These are phyloP conservation scores for Lignosus rhinocerotis DNA, from an alignment of 1,284 basidiomycete species.

Conservation along the genomic window DNA sequence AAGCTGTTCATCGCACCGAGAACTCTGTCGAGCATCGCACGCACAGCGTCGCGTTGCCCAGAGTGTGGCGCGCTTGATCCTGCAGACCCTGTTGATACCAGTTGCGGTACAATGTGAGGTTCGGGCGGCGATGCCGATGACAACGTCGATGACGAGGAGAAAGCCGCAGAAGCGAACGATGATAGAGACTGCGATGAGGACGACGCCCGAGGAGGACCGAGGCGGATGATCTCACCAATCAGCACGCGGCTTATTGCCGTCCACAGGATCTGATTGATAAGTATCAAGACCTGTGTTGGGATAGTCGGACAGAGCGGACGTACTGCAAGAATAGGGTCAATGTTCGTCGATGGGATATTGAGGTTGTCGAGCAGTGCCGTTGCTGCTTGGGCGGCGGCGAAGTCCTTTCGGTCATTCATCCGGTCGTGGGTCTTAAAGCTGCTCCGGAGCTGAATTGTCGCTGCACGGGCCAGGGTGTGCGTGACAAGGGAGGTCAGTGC, in stretches of 20 bases:
- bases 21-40: slow-evolving; percentile 21
- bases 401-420: slow-evolving; percentile 24
- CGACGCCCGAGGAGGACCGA: slow-evolving; percentile 11
- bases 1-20: slow-evolving; percentile 27
- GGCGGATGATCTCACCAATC: slow-evolving; percentile 27
- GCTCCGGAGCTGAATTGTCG: slow-evolving; percentile 31
- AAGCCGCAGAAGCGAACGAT: not conserved
- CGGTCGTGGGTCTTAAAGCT: slow-evolving; percentile 20
- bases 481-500: slow-evolving; percentile 26
- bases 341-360: slow-evolving; percentile 12
- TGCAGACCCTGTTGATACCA: slow-evolving; percentile 2
- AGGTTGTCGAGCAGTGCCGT: slow-evolving; percentile 19
- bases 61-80: slow-evolving; percentile 4
- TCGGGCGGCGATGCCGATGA: not conserved
- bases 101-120: not conserved
- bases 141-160: not conserved
- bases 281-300: not conserved
- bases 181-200: slow-evolving; percentile 15
- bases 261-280: slow-evolving; percentile 27
- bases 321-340: slow-evolving; percentile 33
- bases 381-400: slow-evolving; percentile 24
- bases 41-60: slow-evolving; percentile 9
- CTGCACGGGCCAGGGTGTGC: slow-evolving; percentile 27
- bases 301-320: not conserved
- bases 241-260: slow-evolving; percentile 29